Conservation (phyloP, 1,139 yeast genomes). For the Chernovozyma sophiae-reginae region DNA sequence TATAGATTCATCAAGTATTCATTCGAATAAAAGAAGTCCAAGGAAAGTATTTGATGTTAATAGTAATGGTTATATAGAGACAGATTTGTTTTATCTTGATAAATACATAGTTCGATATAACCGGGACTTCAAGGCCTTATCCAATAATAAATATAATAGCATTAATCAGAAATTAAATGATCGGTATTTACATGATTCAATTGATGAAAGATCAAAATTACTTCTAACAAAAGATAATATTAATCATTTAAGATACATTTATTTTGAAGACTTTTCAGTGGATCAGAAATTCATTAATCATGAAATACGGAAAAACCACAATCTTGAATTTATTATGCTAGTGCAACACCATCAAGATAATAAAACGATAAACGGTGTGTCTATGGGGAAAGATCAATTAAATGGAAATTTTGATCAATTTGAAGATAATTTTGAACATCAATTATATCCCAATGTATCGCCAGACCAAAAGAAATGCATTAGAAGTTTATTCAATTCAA, state of each 20-base stretch:
- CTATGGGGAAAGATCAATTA: no score
- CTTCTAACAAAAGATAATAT: conserved; percentile 19
- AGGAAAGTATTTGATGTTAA: conserved; percentile 15
- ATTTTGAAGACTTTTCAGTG: conserved; percentile 19
- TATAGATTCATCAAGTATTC: neutral
- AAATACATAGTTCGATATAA: conserved; percentile 16
- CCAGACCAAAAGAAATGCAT: no score
- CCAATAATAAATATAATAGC: conserved; percentile 13
- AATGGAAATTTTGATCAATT: no score
- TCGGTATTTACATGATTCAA: conserved; percentile 7
- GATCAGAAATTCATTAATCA: conserved; percentile 9
- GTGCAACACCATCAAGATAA: no score
- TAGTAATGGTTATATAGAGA: conserved; percentile 11
- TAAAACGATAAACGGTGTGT: no score
- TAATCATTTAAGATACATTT: conserved; percentile 23
- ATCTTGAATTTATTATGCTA: no score
- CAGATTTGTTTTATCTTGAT: conserved; percentile 8
- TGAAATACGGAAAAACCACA: conserved; percentile 1
- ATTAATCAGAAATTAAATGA: conserved; percentile 17
- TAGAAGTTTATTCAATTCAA: conserved; percentile 15
- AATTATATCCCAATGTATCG: no score
- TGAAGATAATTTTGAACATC: no score
- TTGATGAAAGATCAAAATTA: conserved; percentile 11
- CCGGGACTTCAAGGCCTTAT: conserved; percentile 10
- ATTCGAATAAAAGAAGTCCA: neutral